phyloP scores from a whole-genome alignment of 768 basidiomycete species.

The Leccinum imitatum region DNA sequence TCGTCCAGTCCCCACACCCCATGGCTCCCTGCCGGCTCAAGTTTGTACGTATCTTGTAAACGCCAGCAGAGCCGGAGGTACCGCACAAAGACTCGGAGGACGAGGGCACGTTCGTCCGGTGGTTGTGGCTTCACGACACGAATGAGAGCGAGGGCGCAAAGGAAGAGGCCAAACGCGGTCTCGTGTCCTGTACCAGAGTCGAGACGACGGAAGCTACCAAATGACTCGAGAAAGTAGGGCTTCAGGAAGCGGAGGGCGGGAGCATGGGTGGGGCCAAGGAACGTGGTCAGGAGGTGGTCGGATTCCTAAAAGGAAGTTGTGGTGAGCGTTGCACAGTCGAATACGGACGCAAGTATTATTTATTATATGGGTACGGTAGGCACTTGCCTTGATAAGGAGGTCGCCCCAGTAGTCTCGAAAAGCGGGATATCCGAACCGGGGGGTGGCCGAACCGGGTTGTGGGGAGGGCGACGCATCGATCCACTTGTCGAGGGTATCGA shows the following conservation, averaged over 20 bases:
- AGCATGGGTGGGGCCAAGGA: constrained; percentile 48
- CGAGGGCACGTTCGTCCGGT: constrained; percentile 59
- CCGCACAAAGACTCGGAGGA: constrained; percentile 65
- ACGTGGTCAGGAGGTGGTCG: constrained; percentile 45
- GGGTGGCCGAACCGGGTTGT: constrained; percentile 50
- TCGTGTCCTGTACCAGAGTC: constrained; percentile 99
- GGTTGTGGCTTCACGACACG: constrained; percentile 59
- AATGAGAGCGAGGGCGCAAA: constrained; percentile 68
- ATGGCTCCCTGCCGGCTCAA: constrained; percentile 96
- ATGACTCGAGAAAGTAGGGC: constrained; percentile 78
- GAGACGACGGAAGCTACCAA: constrained; percentile 87
- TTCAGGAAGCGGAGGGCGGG: constrained; percentile 61
- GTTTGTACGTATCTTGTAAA: constrained; percentile 83
- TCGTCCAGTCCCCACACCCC: constrained; percentile 99
- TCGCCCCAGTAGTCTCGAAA: constrained; percentile 80
- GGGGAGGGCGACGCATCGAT: constrained; percentile 77
- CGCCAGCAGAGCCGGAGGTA: constrained; percentile 84
- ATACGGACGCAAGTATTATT: not conserved
- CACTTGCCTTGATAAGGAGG: constrained; percentile 68
- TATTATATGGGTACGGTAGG: not conserved
- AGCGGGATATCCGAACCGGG: constrained; percentile 90
- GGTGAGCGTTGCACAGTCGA: not conserved
- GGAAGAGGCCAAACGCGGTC: constrained; percentile 78
- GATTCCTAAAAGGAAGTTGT: constrained; percentile 42
- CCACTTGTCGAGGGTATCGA: constrained; percentile 71